phyloP scores from a whole-genome alignment of 1,139 yeast genomes.

The Saccharomyces hybrid region DNA sequence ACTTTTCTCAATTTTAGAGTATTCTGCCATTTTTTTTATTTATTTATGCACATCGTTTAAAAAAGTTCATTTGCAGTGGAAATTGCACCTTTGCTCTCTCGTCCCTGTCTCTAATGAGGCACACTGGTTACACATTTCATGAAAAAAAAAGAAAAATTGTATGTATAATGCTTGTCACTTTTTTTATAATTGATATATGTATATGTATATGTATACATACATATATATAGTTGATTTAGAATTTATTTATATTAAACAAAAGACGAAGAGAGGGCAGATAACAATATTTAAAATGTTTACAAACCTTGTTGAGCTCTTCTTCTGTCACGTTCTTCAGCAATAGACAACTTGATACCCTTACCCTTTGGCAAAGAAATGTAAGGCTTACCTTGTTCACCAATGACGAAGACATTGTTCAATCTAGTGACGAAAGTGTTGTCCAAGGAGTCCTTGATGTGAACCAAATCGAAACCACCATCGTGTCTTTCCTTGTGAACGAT shows the following conservation, averaged over 20 bases:
- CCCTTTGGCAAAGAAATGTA: slow-evolving; percentile 98
- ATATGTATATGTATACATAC: background rate
- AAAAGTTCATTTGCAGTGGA: background rate
- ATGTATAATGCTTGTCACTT: slow-evolving; percentile 1
- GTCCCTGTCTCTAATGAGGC: background rate
- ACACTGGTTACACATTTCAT: background rate
- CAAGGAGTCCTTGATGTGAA: slow-evolving; percentile 94
- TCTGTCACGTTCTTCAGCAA: slow-evolving; percentile 99
- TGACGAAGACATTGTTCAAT: slow-evolving; percentile 90
- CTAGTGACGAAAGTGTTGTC: slow-evolving; percentile 98
- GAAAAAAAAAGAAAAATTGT: background rate
- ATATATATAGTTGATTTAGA: background rate
- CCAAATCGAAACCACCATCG: slow-evolving; percentile 99
- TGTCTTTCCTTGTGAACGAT: slow-evolving; percentile 98
- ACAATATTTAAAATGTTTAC: slow-evolving; percentile 16
- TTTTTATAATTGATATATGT: slow-evolving; percentile 3
- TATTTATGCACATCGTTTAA: background rate
- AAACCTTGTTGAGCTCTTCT: slow-evolving; percentile 65
- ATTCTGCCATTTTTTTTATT: background rate
- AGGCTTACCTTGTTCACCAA: slow-evolving; percentile 98
- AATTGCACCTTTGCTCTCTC: background rate
- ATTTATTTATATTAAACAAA: background rate
- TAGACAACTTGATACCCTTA: slow-evolving; percentile 97
- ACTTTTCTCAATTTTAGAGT: slow-evolving; percentile 20
- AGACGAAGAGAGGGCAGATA: background rate